Base-by-base conservation (phyloP, 352 stramenopile species). In the Phytophthora tentaculata region DNA sequence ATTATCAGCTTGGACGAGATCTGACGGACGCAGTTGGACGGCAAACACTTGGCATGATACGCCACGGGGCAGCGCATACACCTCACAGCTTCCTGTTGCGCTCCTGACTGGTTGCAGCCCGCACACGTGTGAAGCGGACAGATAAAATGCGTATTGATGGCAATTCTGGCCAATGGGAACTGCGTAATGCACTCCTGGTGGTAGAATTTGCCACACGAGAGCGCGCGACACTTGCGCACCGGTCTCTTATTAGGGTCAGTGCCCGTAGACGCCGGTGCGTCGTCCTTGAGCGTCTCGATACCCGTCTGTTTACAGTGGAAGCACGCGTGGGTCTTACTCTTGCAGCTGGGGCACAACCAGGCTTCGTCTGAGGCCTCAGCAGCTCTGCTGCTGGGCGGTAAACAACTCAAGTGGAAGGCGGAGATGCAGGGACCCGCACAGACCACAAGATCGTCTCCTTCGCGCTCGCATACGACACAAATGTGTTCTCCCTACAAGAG, bases 191-290 rank as follows among this genome's bases (percentile, higher is more conserved):
- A 96, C 35, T 89, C 73, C 17, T 88, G 76, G 54, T 96, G 88
- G 57, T 95, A 96, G 59, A 88, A 96, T 60, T 95, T 95, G 24
- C 88, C 88, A 51, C 88, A 96, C 43, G 86, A 94, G 7, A 92
- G 67, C 44, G 88, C 88, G 26, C 88, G 80, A 59, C 88, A 96
- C 61, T 94, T 94, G 43, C 86, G 77, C 19, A 94, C 86, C 0
- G 74, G 57, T 20, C 76, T 64, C 14, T 66, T 48, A 19, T 8
- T 50, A 0, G 55, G 19, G 12, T 67, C 57, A 0, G 67, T 54
- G 20, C 55, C 49, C 7, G 47, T 39, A 29, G 22, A 53, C 2
- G 55, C 20, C 17, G 37, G 29, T 22, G 57, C 41, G 1, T 79
- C 66, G 44, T 74, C 47, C 32, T 43, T 29, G 28, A 74, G 51